These are phyloP conservation scores for Perilla frutescens DNA, from an alignment of 257 asterid species.

Conservation along the genomic window DNA sequence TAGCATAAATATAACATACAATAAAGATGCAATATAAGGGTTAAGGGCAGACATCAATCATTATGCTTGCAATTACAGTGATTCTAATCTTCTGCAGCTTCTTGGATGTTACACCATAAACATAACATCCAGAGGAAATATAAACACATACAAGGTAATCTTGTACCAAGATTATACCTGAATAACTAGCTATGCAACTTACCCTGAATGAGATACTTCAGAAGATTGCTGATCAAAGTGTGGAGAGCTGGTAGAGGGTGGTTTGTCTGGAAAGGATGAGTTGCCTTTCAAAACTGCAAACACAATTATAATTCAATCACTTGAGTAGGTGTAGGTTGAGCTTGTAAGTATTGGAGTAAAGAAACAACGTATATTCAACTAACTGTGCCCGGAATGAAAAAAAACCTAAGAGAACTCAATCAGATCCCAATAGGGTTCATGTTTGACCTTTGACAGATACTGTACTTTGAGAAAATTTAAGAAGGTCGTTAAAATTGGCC, in stretches of 20 bases:
- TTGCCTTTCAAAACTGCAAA: conserved; percentile 89
- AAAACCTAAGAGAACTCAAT: conserved; percentile 10
- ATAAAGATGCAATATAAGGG: neutral
- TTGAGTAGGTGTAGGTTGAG: neutral
- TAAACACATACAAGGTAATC: conserved; percentile 1
- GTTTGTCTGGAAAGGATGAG: conserved; percentile 85
- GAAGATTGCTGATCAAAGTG: conserved; percentile 67
- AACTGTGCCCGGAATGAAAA: neutral
- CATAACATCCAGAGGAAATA: neutral
- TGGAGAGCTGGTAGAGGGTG: conserved; percentile 68
- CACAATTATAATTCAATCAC: conserved; percentile 25
- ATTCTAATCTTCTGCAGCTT: conserved; percentile 1
- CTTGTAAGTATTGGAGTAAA: conserved; percentile 2
- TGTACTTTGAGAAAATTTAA: conserved; percentile 7
- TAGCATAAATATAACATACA: neutral
- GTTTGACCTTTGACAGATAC: conserved; percentile 7
- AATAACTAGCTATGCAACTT: conserved; percentile 41
- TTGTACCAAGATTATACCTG: conserved; percentile 23
- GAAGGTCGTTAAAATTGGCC: conserved; percentile 17
- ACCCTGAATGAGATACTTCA: conserved; percentile 83
- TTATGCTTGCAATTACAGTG: neutral
- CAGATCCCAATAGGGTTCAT: conserved; percentile 14
- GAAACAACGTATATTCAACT: conserved; percentile 7
- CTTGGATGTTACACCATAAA: conserved; percentile 1
- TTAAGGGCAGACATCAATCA: conserved; percentile 10